Conservation (phyloP, 2,329 filamentous ascomycete genomes). For the Phaeosphaeria sp. region DNA sequence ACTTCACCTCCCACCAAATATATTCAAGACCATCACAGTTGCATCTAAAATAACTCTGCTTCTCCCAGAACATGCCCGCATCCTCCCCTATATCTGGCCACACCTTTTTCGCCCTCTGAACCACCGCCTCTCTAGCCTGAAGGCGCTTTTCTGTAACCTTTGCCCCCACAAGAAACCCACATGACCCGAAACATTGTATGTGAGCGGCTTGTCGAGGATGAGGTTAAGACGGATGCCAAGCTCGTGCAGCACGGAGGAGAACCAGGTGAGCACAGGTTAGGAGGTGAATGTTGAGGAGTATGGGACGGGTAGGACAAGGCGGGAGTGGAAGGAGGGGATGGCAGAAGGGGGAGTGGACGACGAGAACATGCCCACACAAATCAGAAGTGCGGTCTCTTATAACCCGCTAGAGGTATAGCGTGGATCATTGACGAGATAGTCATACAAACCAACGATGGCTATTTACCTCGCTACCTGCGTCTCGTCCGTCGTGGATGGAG, state of each 20-base stretch:
- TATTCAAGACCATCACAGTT: background rate
- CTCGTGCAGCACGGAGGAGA: constrained; percentile 16
- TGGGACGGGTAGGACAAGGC: constrained; percentile 22
- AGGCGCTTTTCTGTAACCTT: constrained; percentile 24
- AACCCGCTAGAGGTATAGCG: background rate
- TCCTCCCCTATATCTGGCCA: background rate
- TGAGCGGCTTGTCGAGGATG: constrained; percentile 8
- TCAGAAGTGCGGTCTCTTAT: background rate
- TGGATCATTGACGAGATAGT: background rate
- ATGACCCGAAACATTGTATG: background rate
- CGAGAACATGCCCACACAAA: background rate
- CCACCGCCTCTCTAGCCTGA: background rate
- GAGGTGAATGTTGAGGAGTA: constrained; percentile 7
- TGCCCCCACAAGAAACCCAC: constrained; percentile 23
- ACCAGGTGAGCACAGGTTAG: constrained; percentile 17
- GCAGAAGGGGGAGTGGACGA: background rate
- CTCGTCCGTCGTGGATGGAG: background rate
- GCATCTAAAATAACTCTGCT: background rate
- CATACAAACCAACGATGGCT: background rate
- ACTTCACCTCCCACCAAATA: background rate
- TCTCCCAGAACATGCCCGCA: background rate
- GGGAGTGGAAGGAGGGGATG: constrained; percentile 3
- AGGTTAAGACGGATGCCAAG: constrained; percentile 23
- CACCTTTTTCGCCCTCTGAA: constrained; percentile 2
- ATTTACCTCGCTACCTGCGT: background rate